These are phyloP conservation scores for Physcomitrellopsis africana DNA, from an alignment of 225 moss, liverwort and hornwort species.

Conservation along the genomic window DNA sequence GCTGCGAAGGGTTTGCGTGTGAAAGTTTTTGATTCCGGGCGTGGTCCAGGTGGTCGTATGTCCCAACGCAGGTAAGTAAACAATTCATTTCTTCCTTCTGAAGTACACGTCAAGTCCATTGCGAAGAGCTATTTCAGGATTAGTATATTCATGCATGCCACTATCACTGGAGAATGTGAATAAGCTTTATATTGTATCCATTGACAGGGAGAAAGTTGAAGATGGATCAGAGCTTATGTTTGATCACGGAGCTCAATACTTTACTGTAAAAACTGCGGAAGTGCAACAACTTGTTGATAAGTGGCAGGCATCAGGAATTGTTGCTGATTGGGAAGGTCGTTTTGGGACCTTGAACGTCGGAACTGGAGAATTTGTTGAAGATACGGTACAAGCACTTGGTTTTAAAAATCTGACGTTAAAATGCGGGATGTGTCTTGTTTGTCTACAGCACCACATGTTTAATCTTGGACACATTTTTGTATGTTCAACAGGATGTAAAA, in stretches of 20 bases:
- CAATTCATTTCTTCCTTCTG: background rate
- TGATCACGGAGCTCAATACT: constrained; percentile 96
- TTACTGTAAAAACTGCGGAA: constrained; percentile 68
- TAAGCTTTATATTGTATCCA: background rate
- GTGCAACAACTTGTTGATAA: constrained; percentile 81
- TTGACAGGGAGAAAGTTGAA: constrained; percentile 62
- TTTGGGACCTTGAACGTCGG: constrained; percentile 73
- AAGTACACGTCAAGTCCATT: background rate
- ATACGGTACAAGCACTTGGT: constrained; percentile 62
- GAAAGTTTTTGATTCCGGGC: constrained; percentile 79
- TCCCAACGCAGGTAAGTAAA: constrained; percentile 75
- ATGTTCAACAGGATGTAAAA: constrained; percentile 47
- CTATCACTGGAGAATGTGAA: background rate
- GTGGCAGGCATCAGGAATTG: constrained; percentile 79
- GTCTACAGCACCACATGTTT: background rate
- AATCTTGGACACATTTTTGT: background rate
- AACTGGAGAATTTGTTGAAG: constrained; percentile 64
- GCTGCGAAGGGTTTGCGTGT: constrained; percentile 80
- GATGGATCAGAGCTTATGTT: constrained; percentile 82
- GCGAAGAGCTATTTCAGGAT: background rate
- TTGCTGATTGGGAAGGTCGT: constrained; percentile 76
- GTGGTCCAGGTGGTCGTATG: constrained; percentile 94
- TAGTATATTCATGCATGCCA: background rate
- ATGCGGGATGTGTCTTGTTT: background rate
- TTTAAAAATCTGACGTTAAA: background rate